A percentile compares a stretch with the other conserved stretches of the same genome.
Conservation (phyloP, 1,284 basidiomycete species). For the Chondrostereum purpureum region DNA sequence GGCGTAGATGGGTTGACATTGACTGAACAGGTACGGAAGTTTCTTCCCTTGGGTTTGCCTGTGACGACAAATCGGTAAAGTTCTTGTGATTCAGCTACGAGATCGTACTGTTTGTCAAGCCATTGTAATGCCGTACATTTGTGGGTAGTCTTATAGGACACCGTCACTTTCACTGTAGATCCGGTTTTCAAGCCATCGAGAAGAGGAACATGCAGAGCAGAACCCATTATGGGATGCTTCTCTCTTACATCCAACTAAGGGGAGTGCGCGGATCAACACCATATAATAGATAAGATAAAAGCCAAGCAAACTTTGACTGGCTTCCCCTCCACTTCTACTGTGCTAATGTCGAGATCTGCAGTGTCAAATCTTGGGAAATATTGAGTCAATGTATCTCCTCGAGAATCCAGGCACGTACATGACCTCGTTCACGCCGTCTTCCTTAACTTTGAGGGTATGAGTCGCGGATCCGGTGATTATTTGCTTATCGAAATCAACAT, state of each 20-base stretch:
- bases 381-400: not conserved
- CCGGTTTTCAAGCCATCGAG: conserved; percentile 33
- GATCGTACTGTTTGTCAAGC: conserved; percentile 70
- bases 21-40: conserved; percentile 89
- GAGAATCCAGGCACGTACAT: conserved; percentile 36
- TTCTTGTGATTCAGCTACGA: not conserved
- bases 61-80: no score
- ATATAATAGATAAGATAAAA: conserved; percentile 4
- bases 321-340: conserved; percentile 51
- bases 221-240: conserved; percentile 67
- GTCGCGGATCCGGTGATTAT: conserved; percentile 69
- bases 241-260: conserved; percentile 45
- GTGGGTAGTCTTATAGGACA: conserved; percentile 72
- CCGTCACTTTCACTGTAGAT: conserved; percentile 46
- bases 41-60: conserved; percentile 87
- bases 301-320: conserved; percentile 25
- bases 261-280: conserved; percentile 4
- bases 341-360: conserved; percentile 60
- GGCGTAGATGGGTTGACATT: conserved; percentile 91
- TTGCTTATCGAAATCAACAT: conserved; percentile 68
- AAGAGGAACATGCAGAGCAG: conserved; percentile 52
- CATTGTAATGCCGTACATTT: conserved; percentile 88
- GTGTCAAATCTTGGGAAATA: conserved; percentile 64
- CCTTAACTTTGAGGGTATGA: conserved; percentile 56
- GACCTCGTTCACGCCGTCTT: conserved; percentile 58